Conservation (phyloP, 306 rosid species). For the Vigna mungo region DNA sequence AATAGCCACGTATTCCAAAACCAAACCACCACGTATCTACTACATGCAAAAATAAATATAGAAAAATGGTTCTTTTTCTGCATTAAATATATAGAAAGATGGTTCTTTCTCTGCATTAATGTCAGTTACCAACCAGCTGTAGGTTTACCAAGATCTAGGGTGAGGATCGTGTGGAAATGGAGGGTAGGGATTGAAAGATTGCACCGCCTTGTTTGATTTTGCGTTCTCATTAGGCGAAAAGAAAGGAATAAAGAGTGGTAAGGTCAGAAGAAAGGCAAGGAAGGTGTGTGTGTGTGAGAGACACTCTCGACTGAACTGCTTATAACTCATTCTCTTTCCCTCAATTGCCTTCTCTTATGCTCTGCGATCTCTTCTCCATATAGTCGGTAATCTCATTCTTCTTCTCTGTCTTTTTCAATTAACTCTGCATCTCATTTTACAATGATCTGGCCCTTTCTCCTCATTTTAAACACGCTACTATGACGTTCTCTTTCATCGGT, state of each 20-base stretch:
- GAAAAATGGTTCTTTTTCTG: too few species aligned
- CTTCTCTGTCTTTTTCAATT: neutral
- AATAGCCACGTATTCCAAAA: neutral
- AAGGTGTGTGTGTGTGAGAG: too few species aligned
- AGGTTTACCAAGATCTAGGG: slow-evolving; percentile 7
- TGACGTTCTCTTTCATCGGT: neutral
- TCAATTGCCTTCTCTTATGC: neutral
- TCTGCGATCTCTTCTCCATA: slow-evolving; percentile 11
- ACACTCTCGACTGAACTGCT: neutral
- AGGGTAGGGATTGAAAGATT: slow-evolving; percentile 41
- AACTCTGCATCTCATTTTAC: neutral
- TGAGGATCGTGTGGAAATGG: neutral
- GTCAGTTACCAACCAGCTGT: too few species aligned
- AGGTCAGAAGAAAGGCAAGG: neutral
- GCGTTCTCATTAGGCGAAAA: slow-evolving; percentile 36
- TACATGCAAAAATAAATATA: neutral
- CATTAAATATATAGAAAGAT: too few species aligned
- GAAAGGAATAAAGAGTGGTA: slow-evolving; percentile 37
- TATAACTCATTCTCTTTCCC: neutral
- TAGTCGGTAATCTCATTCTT: slow-evolving; percentile 1
- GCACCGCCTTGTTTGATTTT: neutral
- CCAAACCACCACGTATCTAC: neutral
- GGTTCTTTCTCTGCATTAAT: too few species aligned
- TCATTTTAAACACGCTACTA: neutral
- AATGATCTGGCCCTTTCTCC: neutral